Evolutionary conservation across 495 filamentous ascomycete species (phyloP).

Genomic region (Podospora appendiculata): DNA sequence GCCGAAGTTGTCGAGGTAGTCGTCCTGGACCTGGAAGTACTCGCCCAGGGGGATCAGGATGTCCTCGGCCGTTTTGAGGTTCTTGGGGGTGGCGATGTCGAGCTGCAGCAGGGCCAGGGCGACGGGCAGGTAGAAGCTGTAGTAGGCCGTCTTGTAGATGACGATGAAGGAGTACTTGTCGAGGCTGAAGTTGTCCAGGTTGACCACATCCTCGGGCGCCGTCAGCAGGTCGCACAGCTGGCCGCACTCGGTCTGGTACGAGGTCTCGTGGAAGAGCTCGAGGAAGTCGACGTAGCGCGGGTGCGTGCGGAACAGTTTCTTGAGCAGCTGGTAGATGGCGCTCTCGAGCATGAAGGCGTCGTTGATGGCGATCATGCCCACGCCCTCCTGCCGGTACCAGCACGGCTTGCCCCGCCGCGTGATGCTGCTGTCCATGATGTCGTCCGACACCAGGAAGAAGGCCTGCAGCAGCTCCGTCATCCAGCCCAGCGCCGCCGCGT

Average conservation of each 20-base stretch:
- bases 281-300: conserved; percentile 80
- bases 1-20: conserved; percentile 97
- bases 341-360: conserved; percentile 95
- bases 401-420: conserved; percentile 89
- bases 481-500: conserved; percentile 83
- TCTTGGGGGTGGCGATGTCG: conserved; percentile 70
- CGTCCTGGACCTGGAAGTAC: conserved; percentile 98
- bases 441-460: conserved; percentile 97
- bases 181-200: conserved; percentile 88
- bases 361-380: conserved; percentile 95
- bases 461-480: conserved; percentile 96
- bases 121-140: conserved; percentile 98
- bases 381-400: conserved; percentile 84
- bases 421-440: conserved; percentile 94
- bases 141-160: conserved; percentile 98
- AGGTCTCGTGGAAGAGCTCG: conserved; percentile 92
- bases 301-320: conserved; percentile 84
- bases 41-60: conserved; percentile 98
- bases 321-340: conserved; percentile 81
- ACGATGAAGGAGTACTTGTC: conserved; percentile 98
- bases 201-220: conserved; percentile 83
- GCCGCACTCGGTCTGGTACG: conserved; percentile 89
- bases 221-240: conserved; percentile 93
- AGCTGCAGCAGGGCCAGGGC: conserved; percentile 78
- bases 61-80: conserved; percentile 76